Conservation (phyloP, 2,329 filamentous ascomycete species). For the Xylaria arbuscula region DNA sequence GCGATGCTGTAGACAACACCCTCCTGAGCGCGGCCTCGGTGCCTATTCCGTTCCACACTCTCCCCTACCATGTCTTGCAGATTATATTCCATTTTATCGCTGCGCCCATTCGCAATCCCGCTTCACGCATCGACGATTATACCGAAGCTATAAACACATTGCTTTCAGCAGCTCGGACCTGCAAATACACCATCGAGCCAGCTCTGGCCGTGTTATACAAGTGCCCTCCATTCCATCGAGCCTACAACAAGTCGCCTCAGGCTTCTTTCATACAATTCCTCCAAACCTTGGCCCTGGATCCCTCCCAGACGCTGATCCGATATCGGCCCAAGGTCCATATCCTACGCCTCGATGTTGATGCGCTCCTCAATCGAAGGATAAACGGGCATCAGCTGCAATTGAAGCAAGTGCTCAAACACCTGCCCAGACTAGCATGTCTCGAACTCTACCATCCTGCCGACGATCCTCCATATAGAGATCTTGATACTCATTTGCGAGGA, state of each 20-base stretch:
- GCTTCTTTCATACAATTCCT: conserved; percentile 65
- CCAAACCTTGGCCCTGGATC: conserved; percentile 53
- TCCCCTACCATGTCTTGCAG: conserved; percentile 76
- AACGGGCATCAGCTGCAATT: conserved; percentile 59
- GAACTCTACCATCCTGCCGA: conserved; percentile 79
- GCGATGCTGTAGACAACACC: conserved; percentile 14
- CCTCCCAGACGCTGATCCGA: conserved; percentile 63
- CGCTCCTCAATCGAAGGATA: conserved; percentile 45
- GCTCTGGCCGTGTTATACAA: conserved; percentile 79
- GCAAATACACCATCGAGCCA: conserved; percentile 75
- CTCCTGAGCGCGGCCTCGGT: conserved; percentile 56
- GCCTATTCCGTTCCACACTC: conserved; percentile 60
- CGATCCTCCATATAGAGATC: conserved; percentile 70
- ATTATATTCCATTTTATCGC: conserved; percentile 77
- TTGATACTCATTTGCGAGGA: conserved; percentile 66
- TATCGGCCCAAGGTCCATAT: conserved; percentile 78
- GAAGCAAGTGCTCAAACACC: conserved; percentile 67
- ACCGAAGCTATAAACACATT: conserved; percentile 61
- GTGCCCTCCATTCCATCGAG: conserved; percentile 69
- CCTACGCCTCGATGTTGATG: conserved; percentile 74
- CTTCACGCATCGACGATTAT: conserved; percentile 55
- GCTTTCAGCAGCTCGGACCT: conserved; percentile 69
- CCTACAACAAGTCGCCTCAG: conserved; percentile 56
- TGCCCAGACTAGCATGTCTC: conserved; percentile 75
- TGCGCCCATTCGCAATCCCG: conserved; percentile 61